Base-by-base conservation (phyloP, 2,329 filamentous ascomycete species). In the Epicoccum sorghinum region DNA sequence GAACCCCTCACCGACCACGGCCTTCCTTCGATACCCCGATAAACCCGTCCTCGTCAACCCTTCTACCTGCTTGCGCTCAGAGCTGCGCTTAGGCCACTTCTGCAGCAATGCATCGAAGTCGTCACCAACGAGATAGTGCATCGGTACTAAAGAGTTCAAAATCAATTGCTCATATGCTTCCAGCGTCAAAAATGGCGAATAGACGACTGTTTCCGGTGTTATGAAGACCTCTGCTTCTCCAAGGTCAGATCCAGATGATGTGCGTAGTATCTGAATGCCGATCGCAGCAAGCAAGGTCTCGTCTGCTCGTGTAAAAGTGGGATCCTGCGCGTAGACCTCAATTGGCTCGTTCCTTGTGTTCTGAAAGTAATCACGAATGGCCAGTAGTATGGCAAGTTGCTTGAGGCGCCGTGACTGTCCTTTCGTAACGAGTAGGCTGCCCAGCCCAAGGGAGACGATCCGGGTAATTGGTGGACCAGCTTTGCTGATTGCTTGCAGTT, bases 281-380 rank as follows among this genome's bases (percentile, higher is more conserved):
- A 69, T 47, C 14, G 27, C 61, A 7, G 42, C 38, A 10, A 71
- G 60, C 18, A 71, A 62, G 7, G 59, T 35, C 41, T 72, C 64
- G 45, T 70, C 69, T 0, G 37, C 44, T 22, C 62, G 61, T n/a
- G 69, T 66, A 52, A 71, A 72, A 3, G 59, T 58, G 9, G 69
- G 69, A 27, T 72, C 69, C 53, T 71, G 69, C 5, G 69, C 68
- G 25, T 67, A 71, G 1, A 70, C 36, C 24, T 64, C 47, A 23
- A 66, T 51, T 2, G 41, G 13, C 8, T 45, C 23, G 9, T 45
- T 43, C 7, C 32, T 30, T 3, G 22, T 24, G 39, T 45, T n/a
- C 25, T 44, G 45, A 25, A 65, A 45, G 7, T 41, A 41, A 10
- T 64, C 56, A 2, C 52, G 61, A 8, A 70, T 52, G 8, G 62